Conservation (phyloP, 163 green algal species). For the Chlamydomonas reinhardtii region DNA sequence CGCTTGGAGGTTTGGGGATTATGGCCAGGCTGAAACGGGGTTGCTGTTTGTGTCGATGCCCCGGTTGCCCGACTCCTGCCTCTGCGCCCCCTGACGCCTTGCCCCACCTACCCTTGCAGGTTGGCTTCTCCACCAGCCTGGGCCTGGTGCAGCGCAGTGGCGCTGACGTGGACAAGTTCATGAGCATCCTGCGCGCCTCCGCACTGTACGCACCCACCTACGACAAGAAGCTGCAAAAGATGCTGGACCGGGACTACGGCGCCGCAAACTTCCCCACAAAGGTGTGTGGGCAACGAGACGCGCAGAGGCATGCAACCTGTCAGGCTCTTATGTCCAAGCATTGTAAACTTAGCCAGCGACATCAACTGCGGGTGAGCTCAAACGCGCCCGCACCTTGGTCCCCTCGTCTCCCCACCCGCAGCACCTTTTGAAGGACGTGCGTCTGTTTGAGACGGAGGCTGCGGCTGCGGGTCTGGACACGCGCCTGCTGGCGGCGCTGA, state of each 20-base stretch:
- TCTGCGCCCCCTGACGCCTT: too few relatives aligned
- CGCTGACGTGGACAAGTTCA: conserved; percentile 39
- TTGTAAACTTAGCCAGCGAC: too few relatives aligned
- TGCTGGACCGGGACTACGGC: conserved; percentile 47
- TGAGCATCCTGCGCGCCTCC: conserved; percentile 35
- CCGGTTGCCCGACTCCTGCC: too few relatives aligned
- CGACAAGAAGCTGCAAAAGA: conserved; percentile 51
- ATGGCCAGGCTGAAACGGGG: too few relatives aligned
- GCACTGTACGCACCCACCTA: conserved; percentile 49
- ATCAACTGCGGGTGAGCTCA: too few relatives aligned
- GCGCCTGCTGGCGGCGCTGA: conserved; percentile 34
- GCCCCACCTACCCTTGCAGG: not conserved
- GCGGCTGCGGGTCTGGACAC: conserved; percentile 37
- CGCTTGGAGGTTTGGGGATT: too few relatives aligned
- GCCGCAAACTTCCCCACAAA: conserved; percentile 46
- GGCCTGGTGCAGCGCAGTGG: conserved; percentile 42
- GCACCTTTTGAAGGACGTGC: conserved; percentile 48
- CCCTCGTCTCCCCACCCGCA: not conserved
- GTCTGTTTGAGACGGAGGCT: conserved; percentile 42
- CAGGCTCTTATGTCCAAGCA: too few relatives aligned
- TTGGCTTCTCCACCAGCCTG: conserved; percentile 45
- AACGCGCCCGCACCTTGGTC: not conserved
- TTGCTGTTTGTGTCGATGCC: too few relatives aligned
- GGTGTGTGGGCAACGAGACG: not conserved
- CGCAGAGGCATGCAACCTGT: too few relatives aligned